Evolutionary conservation across 345 rosid species (phyloP).

Genomic region (Adansonia digitata): DNA sequence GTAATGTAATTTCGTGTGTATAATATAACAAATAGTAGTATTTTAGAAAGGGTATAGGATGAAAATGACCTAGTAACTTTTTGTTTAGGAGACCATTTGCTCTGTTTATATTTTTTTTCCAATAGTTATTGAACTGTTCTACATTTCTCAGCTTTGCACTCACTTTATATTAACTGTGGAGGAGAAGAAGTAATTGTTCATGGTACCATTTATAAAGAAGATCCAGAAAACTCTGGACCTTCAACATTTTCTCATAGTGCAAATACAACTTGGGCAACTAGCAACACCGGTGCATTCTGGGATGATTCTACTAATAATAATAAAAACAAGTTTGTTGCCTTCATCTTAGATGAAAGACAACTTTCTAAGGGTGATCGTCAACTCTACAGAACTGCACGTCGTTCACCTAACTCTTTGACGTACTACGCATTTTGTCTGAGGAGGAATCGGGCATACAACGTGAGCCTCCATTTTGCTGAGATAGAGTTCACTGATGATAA

Average conservation of each 20-base stretch:
- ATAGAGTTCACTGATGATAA: background rate
- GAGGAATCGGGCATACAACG: too few relatives aligned
- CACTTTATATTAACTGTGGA: conserved; percentile 42
- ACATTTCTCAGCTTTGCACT: conserved; percentile 20
- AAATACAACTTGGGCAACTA: conserved; percentile 47
- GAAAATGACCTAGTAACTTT: too few relatives aligned
- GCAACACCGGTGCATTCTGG: conserved; percentile 48
- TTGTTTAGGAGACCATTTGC: too few relatives aligned
- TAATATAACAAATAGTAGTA: too few relatives aligned
- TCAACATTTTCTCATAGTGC: conserved; percentile 18
- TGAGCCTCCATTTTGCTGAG: background rate
- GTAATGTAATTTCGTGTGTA: too few relatives aligned
- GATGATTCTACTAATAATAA: too few relatives aligned
- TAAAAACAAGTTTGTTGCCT: too few relatives aligned
- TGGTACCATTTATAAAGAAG: conserved; percentile 29
- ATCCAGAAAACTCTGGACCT: conserved; percentile 31
- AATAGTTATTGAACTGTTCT: background rate
- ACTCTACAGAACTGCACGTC: background rate
- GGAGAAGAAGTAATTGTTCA: conserved; percentile 23
- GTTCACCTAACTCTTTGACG: background rate
- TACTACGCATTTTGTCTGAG: background rate
- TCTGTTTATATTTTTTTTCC: too few relatives aligned
- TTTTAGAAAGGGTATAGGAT: too few relatives aligned
- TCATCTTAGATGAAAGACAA: background rate
- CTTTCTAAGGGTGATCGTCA: background rate